Base-by-base conservation (phyloP, 495 filamentous ascomycete genomes). In the Collariella sp. region DNA sequence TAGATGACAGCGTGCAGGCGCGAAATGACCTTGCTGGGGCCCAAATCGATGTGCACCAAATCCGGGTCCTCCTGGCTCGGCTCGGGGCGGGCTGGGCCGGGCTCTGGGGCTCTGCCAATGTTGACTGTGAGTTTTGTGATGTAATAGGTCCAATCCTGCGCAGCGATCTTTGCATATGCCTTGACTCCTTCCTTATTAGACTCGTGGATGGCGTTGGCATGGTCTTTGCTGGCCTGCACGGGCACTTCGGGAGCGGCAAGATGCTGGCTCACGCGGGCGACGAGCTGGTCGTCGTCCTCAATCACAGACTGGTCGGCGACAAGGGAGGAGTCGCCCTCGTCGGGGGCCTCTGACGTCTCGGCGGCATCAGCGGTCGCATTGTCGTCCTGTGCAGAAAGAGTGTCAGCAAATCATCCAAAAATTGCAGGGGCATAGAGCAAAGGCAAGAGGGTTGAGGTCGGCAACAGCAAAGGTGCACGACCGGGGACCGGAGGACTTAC, bases 91-190 rank as follows among this genome's bases (percentile, higher is more conserved):
- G 67, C 50, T 38, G 69, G 61, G 52, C 67, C 53, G 35, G 69
- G 71, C 55, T 91, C 86, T 19, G 85, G 82, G 29, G 84, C 83
- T 56, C 91, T 83, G 12, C 93, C 93, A 59, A 98, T 95, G 54
- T 86, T 85, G 64, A 95, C 80, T 50, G 79, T 77, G 43, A 90
- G 77, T 24, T 81, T 82, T 57, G 85, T 87, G 57, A 97, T 83
- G 67, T 90, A 96, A 70, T 88, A 98, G 10, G 91, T 96, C 93
- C 93, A 98, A 62, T 89, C 85, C 50, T 82, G 79, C 33, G 90
- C 93, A 35, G 89, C 83, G 56, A 98, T 86, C 70, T 95, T 96
- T 15, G 93, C 93, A 68, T 91, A 98, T 18, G 94, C 93, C 62
- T 85, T 82, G 59, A 90, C 84, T 24, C 83, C 85, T 50, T 85